Base-by-base conservation (phyloP, 306 rosid genomes). In the cucumber (Cucumis sativus) region DNA sequence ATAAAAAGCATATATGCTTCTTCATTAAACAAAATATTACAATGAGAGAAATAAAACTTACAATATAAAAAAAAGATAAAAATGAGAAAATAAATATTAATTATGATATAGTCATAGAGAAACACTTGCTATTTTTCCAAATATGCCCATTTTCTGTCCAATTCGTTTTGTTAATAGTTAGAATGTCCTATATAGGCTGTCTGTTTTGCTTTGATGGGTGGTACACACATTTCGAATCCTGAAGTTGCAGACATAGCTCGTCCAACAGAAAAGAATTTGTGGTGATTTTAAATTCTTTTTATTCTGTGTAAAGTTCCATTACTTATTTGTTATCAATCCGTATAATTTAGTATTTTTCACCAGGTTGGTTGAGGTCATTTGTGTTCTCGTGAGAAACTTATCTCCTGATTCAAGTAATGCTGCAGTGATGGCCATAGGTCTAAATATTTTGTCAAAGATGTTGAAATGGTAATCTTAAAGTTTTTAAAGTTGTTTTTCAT, bases 351-450 rank as follows among this genome's bases (percentile, higher is more conserved):
- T 71, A 45, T 49, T 49, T 74, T 76, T 62, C 66, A 72, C 63
- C 84, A 94, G 97, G 98, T 88, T 88, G 52, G 90, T 86, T 89
- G 93, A 90, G 84, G 85, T 92, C 37, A 82, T 94, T 68, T 92
- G 97, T 88, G 82, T 83, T 82, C 76, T 94, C 66, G 76, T 94
- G 37, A 89, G 89, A 80, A 90, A 87, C 72, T 82, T 84, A 59
- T 81, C 97, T 81, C 84, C 85, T 78, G 88, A 81, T 92, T 79
- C 90, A 62, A 71, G 69, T 55, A 85, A 90, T 83, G 93, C 97
- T 49, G 86, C 91, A 74, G 55, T 85, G 75, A 89, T 90, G 97
- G 90, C 98, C 23, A 75, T 87, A 88, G 90, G 91, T 30, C 79
- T 92, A 79, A 94, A 84, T 83, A 90, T 88, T 64, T 88, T 94